Conservation (phyloP, 371 early-diverging fungal genomes). For the Mortierella sp. region DNA sequence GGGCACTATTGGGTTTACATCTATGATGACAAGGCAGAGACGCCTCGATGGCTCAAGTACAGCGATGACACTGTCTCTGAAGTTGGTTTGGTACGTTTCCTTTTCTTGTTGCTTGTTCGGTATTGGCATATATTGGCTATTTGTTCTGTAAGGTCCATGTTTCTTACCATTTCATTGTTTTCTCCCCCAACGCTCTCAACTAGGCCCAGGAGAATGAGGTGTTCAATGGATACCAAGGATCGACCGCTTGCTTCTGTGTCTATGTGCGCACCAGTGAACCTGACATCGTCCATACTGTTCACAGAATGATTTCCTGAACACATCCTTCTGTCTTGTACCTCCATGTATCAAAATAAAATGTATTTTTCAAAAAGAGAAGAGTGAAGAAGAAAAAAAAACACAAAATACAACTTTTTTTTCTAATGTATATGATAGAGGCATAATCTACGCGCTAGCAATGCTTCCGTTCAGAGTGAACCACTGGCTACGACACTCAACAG, state of each 20-base stretch:
- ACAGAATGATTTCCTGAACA: slow-evolving; percentile 21
- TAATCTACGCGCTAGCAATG: slow-evolving; percentile 41
- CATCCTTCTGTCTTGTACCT: neutral
- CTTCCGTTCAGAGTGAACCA: slow-evolving; percentile 73
- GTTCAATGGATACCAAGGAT: slow-evolving; percentile 66
- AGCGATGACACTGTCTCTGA: slow-evolving; percentile 84
- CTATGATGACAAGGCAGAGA: slow-evolving; percentile 65
- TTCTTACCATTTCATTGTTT: neutral
- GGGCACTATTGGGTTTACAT: slow-evolving; percentile 95
- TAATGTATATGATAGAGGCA: neutral
- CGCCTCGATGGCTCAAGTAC: slow-evolving; percentile 84
- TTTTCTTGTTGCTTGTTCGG: neutral
- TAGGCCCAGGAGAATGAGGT: slow-evolving; percentile 69
- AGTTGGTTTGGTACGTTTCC: slow-evolving; percentile 53
- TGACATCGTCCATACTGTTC: slow-evolving; percentile 38
- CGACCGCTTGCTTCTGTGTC: slow-evolving; percentile 77
- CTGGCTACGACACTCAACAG: slow-evolving; percentile 85
- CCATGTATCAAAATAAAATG: neutral
- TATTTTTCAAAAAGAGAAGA: neutral
- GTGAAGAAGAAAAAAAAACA: neutral
- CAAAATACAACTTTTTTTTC: neutral
- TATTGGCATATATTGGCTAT: neutral
- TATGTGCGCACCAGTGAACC: slow-evolving; percentile 66
- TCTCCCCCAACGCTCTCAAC: neutral
- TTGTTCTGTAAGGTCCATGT: neutral